These are phyloP conservation scores for Candida glucosophila DNA, from an alignment of 1,139 yeast species.

Conservation along the genomic window DNA sequence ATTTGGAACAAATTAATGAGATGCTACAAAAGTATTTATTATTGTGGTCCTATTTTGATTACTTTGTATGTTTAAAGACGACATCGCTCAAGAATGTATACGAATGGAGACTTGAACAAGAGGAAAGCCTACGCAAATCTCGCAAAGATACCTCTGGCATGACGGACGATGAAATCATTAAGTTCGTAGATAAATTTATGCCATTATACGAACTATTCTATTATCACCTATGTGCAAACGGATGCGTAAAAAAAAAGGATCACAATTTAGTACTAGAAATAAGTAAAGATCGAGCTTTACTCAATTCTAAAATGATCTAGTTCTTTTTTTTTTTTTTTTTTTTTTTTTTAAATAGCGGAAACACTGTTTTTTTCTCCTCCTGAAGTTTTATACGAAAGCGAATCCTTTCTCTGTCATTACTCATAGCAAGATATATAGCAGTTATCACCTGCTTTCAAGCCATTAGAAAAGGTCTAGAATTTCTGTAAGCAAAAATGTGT, in stretches of 20 bases:
- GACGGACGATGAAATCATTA: conserved; percentile 59
- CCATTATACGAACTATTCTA: conserved; percentile 74
- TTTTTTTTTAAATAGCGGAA: too few species aligned
- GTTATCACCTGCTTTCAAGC: too few species aligned
- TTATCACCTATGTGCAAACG: conserved; percentile 26
- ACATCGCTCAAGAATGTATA: conserved; percentile 58
- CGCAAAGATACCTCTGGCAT: conserved; percentile 57
- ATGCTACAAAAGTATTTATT: conserved; percentile 39
- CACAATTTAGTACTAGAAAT: conserved; percentile 19
- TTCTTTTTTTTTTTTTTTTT: too few species aligned
- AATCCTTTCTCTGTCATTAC: too few species aligned
- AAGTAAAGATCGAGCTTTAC: conserved; percentile 15
- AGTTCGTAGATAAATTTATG: conserved; percentile 77
- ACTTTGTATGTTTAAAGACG: conserved; percentile 54
- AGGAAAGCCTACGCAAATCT: conserved; percentile 47
- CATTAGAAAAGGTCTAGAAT: too few species aligned
- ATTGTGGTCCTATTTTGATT: conserved; percentile 53
- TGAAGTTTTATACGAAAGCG: too few species aligned
- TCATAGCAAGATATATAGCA: too few species aligned
- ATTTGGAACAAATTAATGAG: conserved; percentile 39
- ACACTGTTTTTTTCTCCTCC: too few species aligned
- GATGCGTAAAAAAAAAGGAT: conserved; percentile 8
- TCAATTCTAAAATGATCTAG: conserved; percentile 3
- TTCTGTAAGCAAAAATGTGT: too few species aligned
- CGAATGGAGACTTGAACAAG: conserved; percentile 82